Conservation (phyloP, 768 basidiomycete species). For the Pleurotus cornucopiae region DNA sequence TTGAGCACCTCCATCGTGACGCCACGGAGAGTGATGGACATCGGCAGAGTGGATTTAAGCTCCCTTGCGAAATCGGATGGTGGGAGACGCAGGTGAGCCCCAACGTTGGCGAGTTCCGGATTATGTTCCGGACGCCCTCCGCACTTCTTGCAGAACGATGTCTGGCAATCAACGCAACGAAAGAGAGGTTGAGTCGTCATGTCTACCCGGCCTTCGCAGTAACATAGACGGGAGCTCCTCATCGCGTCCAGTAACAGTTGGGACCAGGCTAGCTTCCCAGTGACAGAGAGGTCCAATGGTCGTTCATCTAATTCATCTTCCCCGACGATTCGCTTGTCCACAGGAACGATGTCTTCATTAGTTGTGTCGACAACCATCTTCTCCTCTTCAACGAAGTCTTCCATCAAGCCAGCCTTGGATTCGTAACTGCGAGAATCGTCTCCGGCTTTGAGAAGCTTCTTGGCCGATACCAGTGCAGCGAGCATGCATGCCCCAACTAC, state of each 20-base stretch:
- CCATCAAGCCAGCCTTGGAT: conserved; percentile 43
- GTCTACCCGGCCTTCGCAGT: conserved; percentile 85
- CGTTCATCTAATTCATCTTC: conserved; percentile 61
- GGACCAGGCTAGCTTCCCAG: conserved; percentile 39
- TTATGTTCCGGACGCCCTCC: conserved; percentile 91
- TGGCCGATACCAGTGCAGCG: conserved; percentile 69
- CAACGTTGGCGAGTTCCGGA: conserved; percentile 50
- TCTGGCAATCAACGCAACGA: conserved; percentile 72
- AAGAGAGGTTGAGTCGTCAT: conserved; percentile 65
- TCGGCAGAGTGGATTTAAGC: conserved; percentile 79
- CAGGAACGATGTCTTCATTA: conserved; percentile 6
- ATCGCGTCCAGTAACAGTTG: conserved; percentile 62
- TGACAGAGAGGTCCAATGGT: conserved; percentile 66
- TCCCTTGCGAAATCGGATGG: conserved; percentile 73
- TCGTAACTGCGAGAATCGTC: conserved; percentile 67
- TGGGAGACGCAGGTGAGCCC: conserved; percentile 51
- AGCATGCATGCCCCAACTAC: conserved; percentile 91
- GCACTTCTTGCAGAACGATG: conserved; percentile 79
- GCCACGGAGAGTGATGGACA: conserved; percentile 65
- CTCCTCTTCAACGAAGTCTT: conserved; percentile 21
- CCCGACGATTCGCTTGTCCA: conserved; percentile 60
- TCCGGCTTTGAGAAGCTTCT: conserved; percentile 63
- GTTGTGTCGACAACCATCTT: conserved; percentile 46
- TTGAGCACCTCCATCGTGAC: conserved; percentile 52
- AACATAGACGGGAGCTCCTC: conserved; percentile 74